phyloP scores from a whole-genome alignment of 2,329 filamentous ascomycete genomes.

The Cordyceps fumosorosea region DNA sequence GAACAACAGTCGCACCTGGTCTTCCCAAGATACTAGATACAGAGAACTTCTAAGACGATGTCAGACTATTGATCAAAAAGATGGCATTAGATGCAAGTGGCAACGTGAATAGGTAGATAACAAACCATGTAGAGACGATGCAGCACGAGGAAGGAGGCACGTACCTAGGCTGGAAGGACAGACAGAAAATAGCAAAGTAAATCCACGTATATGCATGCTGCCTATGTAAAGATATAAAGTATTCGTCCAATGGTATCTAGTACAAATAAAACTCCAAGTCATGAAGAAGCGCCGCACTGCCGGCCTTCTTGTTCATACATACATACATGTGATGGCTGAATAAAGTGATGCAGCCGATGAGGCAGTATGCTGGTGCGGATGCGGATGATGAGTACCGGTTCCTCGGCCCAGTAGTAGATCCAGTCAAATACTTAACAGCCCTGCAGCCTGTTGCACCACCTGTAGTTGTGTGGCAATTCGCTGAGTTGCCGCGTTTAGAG shows the following conservation, averaged over 20 bases:
- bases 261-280: conserved; percentile 11
- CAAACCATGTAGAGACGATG: neutral
- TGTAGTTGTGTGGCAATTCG: neutral
- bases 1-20: neutral
- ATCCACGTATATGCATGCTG: neutral
- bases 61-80: neutral
- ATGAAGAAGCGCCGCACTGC: neutral
- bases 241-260: conserved; percentile 6
- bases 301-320: conserved; percentile 4
- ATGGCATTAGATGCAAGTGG: neutral
- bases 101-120: neutral
- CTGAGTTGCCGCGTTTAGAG: neutral
- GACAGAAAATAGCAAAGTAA: neutral
- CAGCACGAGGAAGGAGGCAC: neutral
- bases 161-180: too few relatives aligned
- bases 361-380: neutral
- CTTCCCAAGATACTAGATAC: neutral
- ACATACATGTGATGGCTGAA: neutral
- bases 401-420: neutral
- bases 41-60: neutral
- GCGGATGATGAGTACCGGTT: neutral
- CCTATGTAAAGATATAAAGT: neutral
- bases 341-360: neutral
- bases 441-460: neutral
- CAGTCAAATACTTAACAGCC: neutral